Conservation (phyloP, 1,284 basidiomycete genomes). For the Erythrobasidium hasegawianum region DNA sequence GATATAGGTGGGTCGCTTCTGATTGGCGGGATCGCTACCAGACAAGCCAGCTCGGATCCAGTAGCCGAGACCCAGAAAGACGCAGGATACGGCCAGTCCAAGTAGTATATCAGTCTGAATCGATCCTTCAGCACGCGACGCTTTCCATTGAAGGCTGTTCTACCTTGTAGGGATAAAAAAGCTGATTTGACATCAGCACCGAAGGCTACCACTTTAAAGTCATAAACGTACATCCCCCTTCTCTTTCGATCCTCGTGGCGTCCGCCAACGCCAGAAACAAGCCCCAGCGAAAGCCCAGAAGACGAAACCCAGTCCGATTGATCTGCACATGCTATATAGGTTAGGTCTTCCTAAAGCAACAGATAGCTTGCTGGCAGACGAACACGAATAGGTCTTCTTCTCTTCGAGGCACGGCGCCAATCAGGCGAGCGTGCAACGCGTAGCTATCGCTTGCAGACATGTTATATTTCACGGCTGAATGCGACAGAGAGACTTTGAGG, state of each 20-base stretch:
- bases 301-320: slow-evolving; percentile 19
- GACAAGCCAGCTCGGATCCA: slow-evolving; percentile 26
- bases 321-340: background rate
- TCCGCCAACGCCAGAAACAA: slow-evolving; percentile 7
- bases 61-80: slow-evolving; percentile 21
- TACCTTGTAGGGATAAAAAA: background rate
- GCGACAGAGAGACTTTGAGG: too few relatives aligned
- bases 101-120: slow-evolving; percentile 18
- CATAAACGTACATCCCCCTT: too few relatives aligned
- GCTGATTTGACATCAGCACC: background rate
- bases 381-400: slow-evolving; percentile 24
- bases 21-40: slow-evolving; percentile 5
- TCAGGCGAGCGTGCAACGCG: slow-evolving; percentile 28
- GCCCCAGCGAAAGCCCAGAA: slow-evolving; percentile 16
- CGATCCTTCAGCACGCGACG: background rate
- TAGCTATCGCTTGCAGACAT: slow-evolving; percentile 24
- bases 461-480: background rate
- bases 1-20: slow-evolving; percentile 9
- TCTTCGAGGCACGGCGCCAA: slow-evolving; percentile 19
- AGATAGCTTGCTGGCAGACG: background rate
- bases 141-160: background rate
- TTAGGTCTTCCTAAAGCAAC: background rate
- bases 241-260: slow-evolving; percentile 3
- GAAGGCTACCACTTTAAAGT: too few relatives aligned
- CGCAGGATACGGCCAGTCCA: slow-evolving; percentile 12